Evolutionary conservation across 768 basidiomycete species (phyloP), one percentile per base, ranked within the genome.

Genomic region (Boletus vermiculosoides): DNA sequence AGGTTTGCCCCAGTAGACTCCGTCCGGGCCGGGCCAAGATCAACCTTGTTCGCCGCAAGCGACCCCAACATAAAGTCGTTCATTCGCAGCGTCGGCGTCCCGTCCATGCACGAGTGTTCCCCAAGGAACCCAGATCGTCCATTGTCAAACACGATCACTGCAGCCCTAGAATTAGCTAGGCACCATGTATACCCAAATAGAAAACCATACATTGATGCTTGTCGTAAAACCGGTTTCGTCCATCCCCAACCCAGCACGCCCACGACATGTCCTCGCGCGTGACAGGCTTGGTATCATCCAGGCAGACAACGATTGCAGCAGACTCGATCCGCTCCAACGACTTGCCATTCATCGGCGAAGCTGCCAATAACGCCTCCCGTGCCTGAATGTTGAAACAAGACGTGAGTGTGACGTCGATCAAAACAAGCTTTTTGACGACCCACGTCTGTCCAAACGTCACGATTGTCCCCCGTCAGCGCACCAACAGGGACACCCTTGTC

Each of bases 41-140:
- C 86, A 57, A 88, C 78, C 72, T 90, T 94, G 67, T 82, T 81
- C 3, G 78, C 74, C 2, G 84, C 86, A 39, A 98, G 76, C 0
- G 87, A 81, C 15, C 84, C 92, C 48, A 98, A 77, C 52, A 94
- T 75, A 72, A 94, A 99, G 70, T 99, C 97, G 77, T 97, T 98
- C 81, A 98, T 74, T 46, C 97, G 87, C 31, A 98, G 78, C 0
- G 96, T 98, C 5, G 97, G 91, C 1, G 94, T 98, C 20, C 96
- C 96, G 67, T 98, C 95, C 88, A 89, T 86, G 64, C 88, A 91
- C 20, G 87, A 90, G 73, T 91, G 89, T 69, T 91, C 88, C 39
- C 91, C 91, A 0, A 93, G 76, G 82, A 98, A 99, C 0, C 91
- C 96, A 23, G 92, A 94, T 37, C 92, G 91, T 45, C 94, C 97